These are phyloP conservation scores for Gypsophila paniculata DNA, from an alignment of 179 eudicot genomes.

Conservation along the genomic window DNA sequence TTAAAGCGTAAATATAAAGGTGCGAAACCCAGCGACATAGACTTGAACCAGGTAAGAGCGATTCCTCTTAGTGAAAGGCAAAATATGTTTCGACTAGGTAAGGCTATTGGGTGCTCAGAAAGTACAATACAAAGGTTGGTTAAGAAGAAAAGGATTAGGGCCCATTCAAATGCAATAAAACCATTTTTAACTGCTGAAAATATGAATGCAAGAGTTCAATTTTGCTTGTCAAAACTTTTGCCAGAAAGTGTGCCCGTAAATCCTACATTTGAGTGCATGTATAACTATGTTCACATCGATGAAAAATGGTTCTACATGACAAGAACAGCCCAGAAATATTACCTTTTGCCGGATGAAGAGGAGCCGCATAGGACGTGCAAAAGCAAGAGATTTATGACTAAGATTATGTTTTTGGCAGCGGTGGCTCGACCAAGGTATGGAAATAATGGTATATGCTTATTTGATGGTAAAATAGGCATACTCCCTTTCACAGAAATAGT, in stretches of 20 bases:
- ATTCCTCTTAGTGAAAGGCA: not conserved
- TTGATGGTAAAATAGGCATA: not conserved
- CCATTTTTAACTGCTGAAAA: not conserved
- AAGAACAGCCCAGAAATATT: not conserved
- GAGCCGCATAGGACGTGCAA: not conserved
- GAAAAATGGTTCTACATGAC: constrained; percentile 2
- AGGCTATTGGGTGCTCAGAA: not conserved
- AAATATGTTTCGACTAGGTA: not conserved
- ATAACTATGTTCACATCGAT: not conserved
- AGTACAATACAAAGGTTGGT: not conserved
- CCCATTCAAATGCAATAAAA: not conserved
- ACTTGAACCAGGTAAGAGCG: not conserved
- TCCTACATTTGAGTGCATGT: not conserved
- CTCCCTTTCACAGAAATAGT: not conserved
- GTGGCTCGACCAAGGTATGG: not conserved
- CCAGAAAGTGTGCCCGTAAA: not conserved
- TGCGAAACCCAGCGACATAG: not conserved
- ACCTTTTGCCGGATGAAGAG: not conserved
- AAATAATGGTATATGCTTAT: not conserved
- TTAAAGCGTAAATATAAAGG: not conserved
- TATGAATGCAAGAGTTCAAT: not conserved
- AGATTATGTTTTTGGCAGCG: not conserved
- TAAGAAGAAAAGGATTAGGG: not conserved
- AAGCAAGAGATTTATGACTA: not conserved
- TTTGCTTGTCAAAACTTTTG: not conserved